Base-by-base conservation (phyloP, 2,329 filamentous ascomycete genomes). In the Colletotrichum tofieldiae region DNA sequence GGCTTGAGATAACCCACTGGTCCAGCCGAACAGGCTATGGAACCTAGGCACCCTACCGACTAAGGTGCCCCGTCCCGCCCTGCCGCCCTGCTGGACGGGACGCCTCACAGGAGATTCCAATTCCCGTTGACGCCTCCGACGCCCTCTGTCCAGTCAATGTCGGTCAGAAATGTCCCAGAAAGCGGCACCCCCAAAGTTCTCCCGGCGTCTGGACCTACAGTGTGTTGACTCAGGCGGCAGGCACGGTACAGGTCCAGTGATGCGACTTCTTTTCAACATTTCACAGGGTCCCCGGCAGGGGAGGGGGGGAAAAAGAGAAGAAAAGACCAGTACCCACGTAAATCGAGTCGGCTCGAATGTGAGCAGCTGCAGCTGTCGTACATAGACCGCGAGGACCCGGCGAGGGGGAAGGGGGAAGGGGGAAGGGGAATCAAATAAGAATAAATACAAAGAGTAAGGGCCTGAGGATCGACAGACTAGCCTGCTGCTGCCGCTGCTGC, bases 381-480 rank as follows among this genome's bases (percentile, higher is more conserved):
- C 39, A 7, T 23, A 23, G 23, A 49, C 54, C 32, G 23, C 23
- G 23, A 18, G 20, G n/a, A 11, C 41, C 26, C 23, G 43, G 29
- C 20, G 29, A 41, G 12, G 32, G 29, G 37, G 16, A 56, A 45
- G 12, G 32, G 29, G 37, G 16, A 56, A 45, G 12, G 43, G 32
- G 26, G 32, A 26, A 67, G n/a, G 3, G 11, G 5, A 56, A 32
- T 32, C 6, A 8, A 56, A 56, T 14, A 32, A 23, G 16, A 39
- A 37, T n/a, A 35, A 1, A 37, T 2, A 32, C 8, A 20, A 26
- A 23, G 39, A 54, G 37, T 20, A 55, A 43, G 47, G 23, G 64
- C 56, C 47, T 47, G 47, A 54, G 47, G 56, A 67, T 67, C 49
- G 65, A 54, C 59, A 39, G 5, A 55, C 35, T 29, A 37, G n/a